Evolutionary conservation across 371 early-diverging fungal species (phyloP).

Genomic region (Dipsacomyces acuminosporus): DNA sequence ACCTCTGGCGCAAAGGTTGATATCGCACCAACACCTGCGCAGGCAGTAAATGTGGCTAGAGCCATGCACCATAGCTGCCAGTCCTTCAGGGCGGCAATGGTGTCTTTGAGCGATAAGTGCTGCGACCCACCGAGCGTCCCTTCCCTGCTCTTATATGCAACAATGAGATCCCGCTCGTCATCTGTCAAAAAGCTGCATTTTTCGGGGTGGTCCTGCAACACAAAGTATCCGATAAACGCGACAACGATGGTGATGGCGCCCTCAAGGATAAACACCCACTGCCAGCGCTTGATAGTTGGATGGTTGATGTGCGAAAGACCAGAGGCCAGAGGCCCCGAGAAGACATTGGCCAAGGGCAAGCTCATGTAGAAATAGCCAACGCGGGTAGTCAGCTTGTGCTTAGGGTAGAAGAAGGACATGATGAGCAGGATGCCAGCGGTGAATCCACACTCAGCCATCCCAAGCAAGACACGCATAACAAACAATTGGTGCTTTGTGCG

Average conservation of each 20-base stretch:
- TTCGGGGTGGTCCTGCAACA: conserved; percentile 68
- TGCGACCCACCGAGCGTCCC: conserved; percentile 27
- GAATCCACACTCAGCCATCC: conserved; percentile 72
- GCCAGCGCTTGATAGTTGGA: conserved; percentile 38
- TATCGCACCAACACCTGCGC: conserved; percentile 18
- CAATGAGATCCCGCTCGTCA: conserved; percentile 56
- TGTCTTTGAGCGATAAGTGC: conserved; percentile 9
- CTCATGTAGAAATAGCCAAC: conserved; percentile 59
- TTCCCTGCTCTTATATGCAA: conserved; percentile 48
- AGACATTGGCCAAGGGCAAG: conserved; percentile 56
- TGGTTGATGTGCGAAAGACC: conserved; percentile 43
- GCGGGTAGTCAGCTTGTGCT: conserved; percentile 62
- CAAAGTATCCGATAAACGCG: conserved; percentile 54
- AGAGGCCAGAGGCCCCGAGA: conserved; percentile 60
- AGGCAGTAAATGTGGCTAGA: conserved; percentile 20
- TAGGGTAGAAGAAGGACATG: conserved; percentile 73
- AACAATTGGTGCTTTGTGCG: conserved; percentile 49
- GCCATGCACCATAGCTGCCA: conserved; percentile 38
- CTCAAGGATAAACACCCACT: conserved; percentile 59
- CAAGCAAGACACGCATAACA: conserved; percentile 61
- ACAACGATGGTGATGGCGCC: conserved; percentile 53
- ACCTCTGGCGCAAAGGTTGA: conserved; percentile 44
- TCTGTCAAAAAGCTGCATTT: conserved; percentile 55
- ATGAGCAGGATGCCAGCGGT: conserved; percentile 71
- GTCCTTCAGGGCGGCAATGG: conserved; percentile 12